Evolutionary conservation across 192 early-diverging fungal species (phyloP), one percentile per base, ranked within the genome.

Genomic region (Linnemannia schmuckeri): DNA sequence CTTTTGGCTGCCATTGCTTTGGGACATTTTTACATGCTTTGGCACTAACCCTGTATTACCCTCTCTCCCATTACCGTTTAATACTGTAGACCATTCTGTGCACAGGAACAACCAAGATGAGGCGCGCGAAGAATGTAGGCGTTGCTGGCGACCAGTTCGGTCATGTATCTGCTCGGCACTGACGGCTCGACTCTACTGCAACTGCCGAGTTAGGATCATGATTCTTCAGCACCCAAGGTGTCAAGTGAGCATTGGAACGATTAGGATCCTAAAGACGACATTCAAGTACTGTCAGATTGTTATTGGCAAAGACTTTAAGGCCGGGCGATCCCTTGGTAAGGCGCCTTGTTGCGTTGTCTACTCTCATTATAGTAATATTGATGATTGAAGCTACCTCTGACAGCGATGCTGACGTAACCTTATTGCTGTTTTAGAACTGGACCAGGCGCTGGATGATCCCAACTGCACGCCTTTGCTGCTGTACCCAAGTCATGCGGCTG

Each of bases 171-270:
- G 88, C 69, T 80, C 81, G 5, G 78, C 88, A 0, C 72, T 88
- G 10, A 70, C 88, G 35, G 6, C 73, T 7, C 78, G 77, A 10
- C 82, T 81, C 18, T 88, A 83, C 71, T 88, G 88, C 73, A 88
- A 88, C 24, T 88, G 88, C n/a, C 70, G 82, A 24, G 88, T 83
- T 0, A 63, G 88, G 18, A 80, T 88, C 37, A 78, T 88, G 88
- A 84, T 88, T 24, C 49, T 88, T 9, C 88, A 88, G 79, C 82
- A 88, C 38, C 82, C 88, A 54, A 80, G 82, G 72, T 88, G 88
- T 42, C 88, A 88, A 71, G 88, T 88, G 54, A 88, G 82, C 42
- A 88, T 88, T 44, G 88, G 88, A 4, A 88, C 88, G 0, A 81
- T 88, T 55, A 42, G 88, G n/a, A 88, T 88, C 9, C 75, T 88